phyloP scores from a whole-genome alignment of 805 yeast species.

The Hanseniaspora vineae region DNA sequence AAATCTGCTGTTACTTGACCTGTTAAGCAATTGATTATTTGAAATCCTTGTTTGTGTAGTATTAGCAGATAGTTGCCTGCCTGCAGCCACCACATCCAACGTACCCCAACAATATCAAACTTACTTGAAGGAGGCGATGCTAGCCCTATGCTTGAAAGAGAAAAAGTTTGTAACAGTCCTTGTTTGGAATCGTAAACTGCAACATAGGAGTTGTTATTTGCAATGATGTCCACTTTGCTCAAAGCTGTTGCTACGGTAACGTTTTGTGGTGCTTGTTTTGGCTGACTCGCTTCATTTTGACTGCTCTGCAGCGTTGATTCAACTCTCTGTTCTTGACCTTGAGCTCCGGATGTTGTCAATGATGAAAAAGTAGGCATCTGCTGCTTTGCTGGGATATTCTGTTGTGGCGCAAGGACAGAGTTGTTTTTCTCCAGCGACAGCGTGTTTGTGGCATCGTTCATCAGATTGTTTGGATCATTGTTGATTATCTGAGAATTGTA shows the following conservation, averaged over 20 bases:
- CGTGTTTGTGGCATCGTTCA: constrained; percentile 13
- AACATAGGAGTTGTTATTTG: background rate
- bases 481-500: constrained; percentile 15
- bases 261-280: background rate
- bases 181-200: constrained; percentile 3
- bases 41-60: background rate
- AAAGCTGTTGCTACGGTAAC: background rate
- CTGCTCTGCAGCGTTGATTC: background rate
- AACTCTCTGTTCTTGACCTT: background rate
- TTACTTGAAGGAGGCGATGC: background rate
- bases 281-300: background rate
- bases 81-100: background rate
- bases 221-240: background rate
- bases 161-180: constrained; percentile 5
- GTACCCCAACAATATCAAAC: background rate
- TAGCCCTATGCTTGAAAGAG: constrained; percentile 7
- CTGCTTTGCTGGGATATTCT: background rate
- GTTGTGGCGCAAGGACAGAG: background rate
- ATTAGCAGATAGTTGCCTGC: background rate
- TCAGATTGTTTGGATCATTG: constrained; percentile 13
- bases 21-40: background rate
- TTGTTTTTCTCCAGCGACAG: background rate
- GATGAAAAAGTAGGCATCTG: background rate
- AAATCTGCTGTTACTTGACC: background rate
- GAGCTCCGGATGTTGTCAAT: background rate